Base-by-base conservation (phyloP, 129 eudicot genomes). In the Escallonia rubra region DNA sequence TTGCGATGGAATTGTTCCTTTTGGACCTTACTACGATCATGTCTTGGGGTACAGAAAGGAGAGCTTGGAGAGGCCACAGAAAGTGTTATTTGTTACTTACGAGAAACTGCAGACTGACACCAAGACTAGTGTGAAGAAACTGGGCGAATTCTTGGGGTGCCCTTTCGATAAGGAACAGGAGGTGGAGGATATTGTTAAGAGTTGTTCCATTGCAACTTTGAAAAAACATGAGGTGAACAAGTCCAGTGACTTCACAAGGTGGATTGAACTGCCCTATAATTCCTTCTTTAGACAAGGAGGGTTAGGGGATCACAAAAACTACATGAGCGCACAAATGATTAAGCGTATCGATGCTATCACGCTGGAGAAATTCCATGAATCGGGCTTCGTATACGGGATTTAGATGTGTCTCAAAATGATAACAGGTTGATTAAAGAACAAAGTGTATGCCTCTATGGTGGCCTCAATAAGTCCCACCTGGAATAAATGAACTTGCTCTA, bases 201-300 rank as follows among this genome's bases (percentile, higher is more conserved):
- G 42, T 59, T 76, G 81, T 69, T 68, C 73, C 41, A 75, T 80
- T 67, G 70, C 72, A 13, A 56, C 67, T 41, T 41, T 72, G 53
- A 78, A 57, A 40, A 61, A 43, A 41, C 70, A 67, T 47, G 78
- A 63, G 42, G 63, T 78, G 43, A 78, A 78, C 38, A 78, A 62
- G 74, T 72, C 82, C 23, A 13, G 14, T 10, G 69, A 78, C n/a
- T 61, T 59, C 23, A 61, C 72, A 9, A 12, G 3, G 14, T 72
- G 74, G 74, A 45, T 66, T 16, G 72, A 69, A 39, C 43, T 79
- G 74, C 84, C 84, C 3, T 79, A 74, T 45, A 79, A 47, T 52
- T 74, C 84, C 3, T 79, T 74, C 70, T 79, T 79, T 23, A 74
- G 80, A 44, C 58, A 74, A 55, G 84, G 84, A 4, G 44, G 56